Base-by-base conservation (phyloP, 192 early-diverging fungal genomes). In the Entophlyctis luteolus region DNA sequence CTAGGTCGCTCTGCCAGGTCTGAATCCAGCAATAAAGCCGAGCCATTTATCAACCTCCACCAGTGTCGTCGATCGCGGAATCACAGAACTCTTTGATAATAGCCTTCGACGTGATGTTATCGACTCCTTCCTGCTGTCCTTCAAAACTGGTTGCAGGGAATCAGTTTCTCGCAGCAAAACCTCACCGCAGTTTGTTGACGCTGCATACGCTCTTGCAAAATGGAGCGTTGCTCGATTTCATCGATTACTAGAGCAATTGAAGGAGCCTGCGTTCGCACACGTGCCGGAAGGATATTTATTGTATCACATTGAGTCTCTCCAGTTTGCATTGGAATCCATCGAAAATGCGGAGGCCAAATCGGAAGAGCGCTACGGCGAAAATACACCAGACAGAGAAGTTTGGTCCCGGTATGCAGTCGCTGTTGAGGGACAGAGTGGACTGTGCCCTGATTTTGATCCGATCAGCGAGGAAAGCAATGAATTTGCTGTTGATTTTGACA, bases 221-320 rank as follows among this genome's bases (percentile, higher is more conserved):
- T 76, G 74, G 74, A 68, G 65, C 36, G 34, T 72, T 20, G 45
- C 56, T 18, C 74, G 74, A 29, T 76, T 68, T 46, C 63, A 67
- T 8, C 31, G 52, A 32, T 23, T 76, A 16, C n/a, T 72, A 25
- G 54, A 59, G 22, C 39, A 68, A 28, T 28, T 76, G 4, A 45
- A 59, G 46, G 70, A 68, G 22, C 47, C 37, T 6, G 47, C 33
- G 27, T 72, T 71, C 55, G 16, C 16, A 4, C 29, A 66, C 12
- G 42, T 29, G 23, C 73, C 68, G 22, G 28, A 62, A 6, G 48
- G 62, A 12, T 16, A 45, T 38, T 58, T 75, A 22, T 46, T 47
- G 12, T 66, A 55, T 25, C n/a, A 60, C 31, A 39, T 72, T 28
- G 74, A 72, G 29, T 50, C 58, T 4, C 53, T 76, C 5, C 22